Percentiles rank a stretch among this genome's conserved stretches.
phyloP scores from a whole-genome alignment of 75 land plant species.

The Selaginella moellendorffii region DNA sequence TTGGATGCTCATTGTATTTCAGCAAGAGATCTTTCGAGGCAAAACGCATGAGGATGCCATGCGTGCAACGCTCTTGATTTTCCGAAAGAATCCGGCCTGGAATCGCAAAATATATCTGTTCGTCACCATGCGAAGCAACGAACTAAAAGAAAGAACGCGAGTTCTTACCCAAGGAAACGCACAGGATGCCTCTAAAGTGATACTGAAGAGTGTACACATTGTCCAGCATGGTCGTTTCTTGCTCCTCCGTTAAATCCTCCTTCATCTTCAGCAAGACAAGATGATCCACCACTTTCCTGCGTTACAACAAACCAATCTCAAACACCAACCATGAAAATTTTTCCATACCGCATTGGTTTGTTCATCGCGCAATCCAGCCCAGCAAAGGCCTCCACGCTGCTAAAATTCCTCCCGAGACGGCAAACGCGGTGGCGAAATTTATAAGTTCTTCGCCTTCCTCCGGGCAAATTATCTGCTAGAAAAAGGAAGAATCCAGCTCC shows the following conservation, averaged over 20 bases:
- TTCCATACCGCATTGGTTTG: too few species aligned
- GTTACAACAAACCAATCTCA: too few species aligned
- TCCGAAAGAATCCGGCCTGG: slow-evolving; percentile 32
- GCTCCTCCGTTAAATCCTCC: slow-evolving; percentile 41
- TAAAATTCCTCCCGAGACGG: too few species aligned
- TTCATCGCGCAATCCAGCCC: too few species aligned
- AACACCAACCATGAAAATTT: too few species aligned
- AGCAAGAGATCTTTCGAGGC: slow-evolving; percentile 52
- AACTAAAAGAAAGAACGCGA: neutral
- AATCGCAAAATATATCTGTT: neutral
- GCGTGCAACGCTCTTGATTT: slow-evolving; percentile 49
- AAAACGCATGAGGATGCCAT: slow-evolving; percentile 79
- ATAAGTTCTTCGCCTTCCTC: too few species aligned
- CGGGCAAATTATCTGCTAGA: too few species aligned
- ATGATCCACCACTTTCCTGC: slow-evolving; percentile 86
- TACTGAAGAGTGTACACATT: slow-evolving; percentile 79
- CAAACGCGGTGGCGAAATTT: too few species aligned
- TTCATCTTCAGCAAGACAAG: slow-evolving; percentile 54
- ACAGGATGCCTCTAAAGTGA: slow-evolving; percentile 60
- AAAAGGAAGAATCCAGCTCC: too few species aligned
- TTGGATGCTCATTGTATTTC: slow-evolving; percentile 48
- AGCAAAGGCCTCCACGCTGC: too few species aligned
- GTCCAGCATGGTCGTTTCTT: slow-evolving; percentile 89
- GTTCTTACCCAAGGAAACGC: slow-evolving; percentile 53
- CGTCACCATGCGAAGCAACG: too few species aligned